Evolutionary conservation across 768 basidiomycete species (phyloP), one percentile per base, ranked within the genome.

Genomic region (Tylopilus sp.): DNA sequence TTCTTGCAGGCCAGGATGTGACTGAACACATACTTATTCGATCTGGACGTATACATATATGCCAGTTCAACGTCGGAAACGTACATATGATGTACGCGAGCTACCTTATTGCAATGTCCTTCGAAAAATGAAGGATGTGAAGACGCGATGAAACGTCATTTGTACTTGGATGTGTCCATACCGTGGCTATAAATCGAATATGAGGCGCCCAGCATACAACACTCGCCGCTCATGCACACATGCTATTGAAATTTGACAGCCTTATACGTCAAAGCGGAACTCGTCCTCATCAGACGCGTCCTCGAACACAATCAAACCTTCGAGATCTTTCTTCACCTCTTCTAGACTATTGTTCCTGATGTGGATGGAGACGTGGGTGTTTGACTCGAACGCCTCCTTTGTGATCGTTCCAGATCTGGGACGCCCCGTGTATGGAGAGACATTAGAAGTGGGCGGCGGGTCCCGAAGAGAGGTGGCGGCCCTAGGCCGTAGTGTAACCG

Each of bases 281-380:
- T 70, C 66, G 9, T 58, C 59, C 1, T 61, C 61, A 21, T 57
- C 59, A 9, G 64, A 67, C 21, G 39, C 60, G 26, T 64, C 64
- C 17, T 56, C 67, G 20, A 70, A 62, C 36, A 69, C 31, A 13
- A 31, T 31, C 31, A 64, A 44, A 17, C 58, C 63, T 40, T 69
- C 64, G 23, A 69, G 66, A 15, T 60, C 58, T 46, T 66, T 69
- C 53, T 62, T 68, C 45, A 66, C 64, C 23, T 64, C 62, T 48
- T 61, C 61, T 33, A 69, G n/a, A 35, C 65, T 57, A 7, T 52
- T 63, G 28, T 48, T 68, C 40, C 56, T 35, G 2, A 60, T 50
- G 15, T 58, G 57, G 17, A 57, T 31, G 9, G 42, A 57, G 23
- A 53, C 26, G 40, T 63, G 66, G 3, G 55, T 51, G 40, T 63